A percentile compares a stretch with the other conserved stretches of the same genome.
These are phyloP conservation scores for Pistacia integerrima DNA, from an alignment of 345 rosid genomes.

Conservation along the genomic window DNA sequence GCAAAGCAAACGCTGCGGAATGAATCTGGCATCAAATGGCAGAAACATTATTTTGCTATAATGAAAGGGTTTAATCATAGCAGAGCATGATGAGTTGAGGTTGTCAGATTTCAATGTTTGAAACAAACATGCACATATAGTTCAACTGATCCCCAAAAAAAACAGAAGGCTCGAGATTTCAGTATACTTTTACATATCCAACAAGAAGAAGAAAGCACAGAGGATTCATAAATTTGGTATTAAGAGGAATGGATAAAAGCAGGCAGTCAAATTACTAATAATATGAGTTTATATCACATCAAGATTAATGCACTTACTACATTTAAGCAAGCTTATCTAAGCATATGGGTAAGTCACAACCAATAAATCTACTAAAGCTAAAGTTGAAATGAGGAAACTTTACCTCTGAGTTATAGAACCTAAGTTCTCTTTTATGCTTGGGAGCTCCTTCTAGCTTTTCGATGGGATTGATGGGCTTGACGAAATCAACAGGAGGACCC, in stretches of 20 bases:
- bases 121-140: background rate
- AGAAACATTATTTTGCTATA: conserved; percentile 7
- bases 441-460: conserved; percentile 78
- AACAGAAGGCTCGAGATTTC: background rate
- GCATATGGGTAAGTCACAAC: background rate
- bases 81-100: background rate
- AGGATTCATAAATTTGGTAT: too few relatives aligned
- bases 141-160: background rate
- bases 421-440: conserved; percentile 63
- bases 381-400: conserved; percentile 4
- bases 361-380: background rate
- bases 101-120: background rate
- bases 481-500: conserved; percentile 79
- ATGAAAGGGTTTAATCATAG: background rate
- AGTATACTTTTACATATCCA: too few relatives aligned
- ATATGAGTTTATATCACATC: background rate
- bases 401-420: conserved; percentile 88
- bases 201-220: too few relatives aligned
- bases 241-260: too few relatives aligned
- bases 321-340: background rate
- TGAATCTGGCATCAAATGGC: conserved; percentile 65
- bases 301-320: too few relatives aligned
- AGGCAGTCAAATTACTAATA: background rate
- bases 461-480: conserved; percentile 84
- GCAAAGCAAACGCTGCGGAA: conserved; percentile 83